These are phyloP conservation scores for Fusarium sp. DNA, from an alignment of 2,329 filamentous ascomycete species.

Conservation along the genomic window DNA sequence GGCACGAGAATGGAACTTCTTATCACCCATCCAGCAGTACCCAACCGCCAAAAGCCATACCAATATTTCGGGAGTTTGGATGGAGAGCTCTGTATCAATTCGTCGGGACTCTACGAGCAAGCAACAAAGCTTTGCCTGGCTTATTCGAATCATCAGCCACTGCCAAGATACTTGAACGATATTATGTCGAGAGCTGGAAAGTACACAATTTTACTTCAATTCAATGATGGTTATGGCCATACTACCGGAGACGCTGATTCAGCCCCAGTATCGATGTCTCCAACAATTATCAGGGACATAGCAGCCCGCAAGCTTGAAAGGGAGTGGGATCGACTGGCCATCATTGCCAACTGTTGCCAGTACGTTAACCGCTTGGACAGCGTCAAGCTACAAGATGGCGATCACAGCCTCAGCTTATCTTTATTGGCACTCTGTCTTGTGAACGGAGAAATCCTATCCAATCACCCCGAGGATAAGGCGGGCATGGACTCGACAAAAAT, in stretches of 20 bases:
- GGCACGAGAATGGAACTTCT: not conserved
- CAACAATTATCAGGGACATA: not conserved
- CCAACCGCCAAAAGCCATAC: not conserved
- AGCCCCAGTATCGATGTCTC: not conserved
- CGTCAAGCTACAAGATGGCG: rapidly evolving
- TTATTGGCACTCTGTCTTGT: not conserved
- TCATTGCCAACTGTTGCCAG: not conserved
- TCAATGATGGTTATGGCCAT: not conserved
- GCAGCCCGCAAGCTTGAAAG: rapidly evolving
- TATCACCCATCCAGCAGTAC: rapidly evolving
- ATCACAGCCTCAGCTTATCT: not conserved
- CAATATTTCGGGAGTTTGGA: not conserved
- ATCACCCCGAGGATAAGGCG: rapidly evolving
- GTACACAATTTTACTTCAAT: not conserved
- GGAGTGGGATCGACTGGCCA: not conserved
- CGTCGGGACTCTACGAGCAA: not conserved
- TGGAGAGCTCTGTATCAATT: not conserved
- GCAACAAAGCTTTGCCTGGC: not conserved
- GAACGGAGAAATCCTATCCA: not conserved
- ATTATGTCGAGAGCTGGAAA: not conserved
- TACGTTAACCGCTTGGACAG: not conserved
- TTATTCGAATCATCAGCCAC: rapidly evolving
- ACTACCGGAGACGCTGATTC: rapidly evolving
- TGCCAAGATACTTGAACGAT: rapidly evolving
- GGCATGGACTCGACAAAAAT: not conserved